phyloP scores from a whole-genome alignment of 2,329 filamentous ascomycete genomes.

The Tolypocladium amazonense region DNA sequence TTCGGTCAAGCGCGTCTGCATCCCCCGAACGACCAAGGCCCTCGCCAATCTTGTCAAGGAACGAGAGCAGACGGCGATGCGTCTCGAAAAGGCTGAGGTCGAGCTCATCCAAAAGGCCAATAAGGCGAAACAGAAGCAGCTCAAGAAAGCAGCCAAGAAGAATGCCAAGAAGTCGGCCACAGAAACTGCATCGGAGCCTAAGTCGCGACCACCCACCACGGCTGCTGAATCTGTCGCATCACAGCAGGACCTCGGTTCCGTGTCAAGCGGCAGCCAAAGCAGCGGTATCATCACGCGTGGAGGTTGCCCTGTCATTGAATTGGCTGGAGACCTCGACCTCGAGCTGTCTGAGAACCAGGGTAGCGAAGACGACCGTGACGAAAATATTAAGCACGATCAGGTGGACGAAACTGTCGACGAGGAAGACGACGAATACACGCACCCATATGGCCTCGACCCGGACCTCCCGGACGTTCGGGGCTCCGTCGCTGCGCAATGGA shows the following conservation, averaged over 20 bases:
- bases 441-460: conserved; percentile 24
- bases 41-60: conserved; percentile 74
- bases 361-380: not conserved
- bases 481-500: conserved; percentile 60
- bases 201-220: not conserved
- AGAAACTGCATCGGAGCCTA: not conserved
- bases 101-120: conserved; percentile 75
- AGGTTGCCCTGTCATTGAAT: conserved; percentile 2
- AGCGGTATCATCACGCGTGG: not conserved
- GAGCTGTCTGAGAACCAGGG: not conserved
- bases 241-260: conserved; percentile 1
- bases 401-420: conserved; percentile 5
- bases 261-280: conserved; percentile 1
- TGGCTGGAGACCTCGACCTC: conserved; percentile 3
- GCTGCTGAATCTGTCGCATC: not conserved
- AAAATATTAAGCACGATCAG: not conserved
- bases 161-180: not conserved
- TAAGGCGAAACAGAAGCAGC: conserved; percentile 51
- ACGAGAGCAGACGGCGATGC: conserved; percentile 68
- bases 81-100: conserved; percentile 78
- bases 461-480: conserved; percentile 29
- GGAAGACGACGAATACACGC: conserved; percentile 22
- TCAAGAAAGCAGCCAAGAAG: conserved; percentile 2
- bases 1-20: conserved; percentile 75
- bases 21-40: conserved; percentile 65